Evolutionary conservation across 2,329 filamentous ascomycete species (phyloP).

Genomic region (Diaporthe humulicola): DNA sequence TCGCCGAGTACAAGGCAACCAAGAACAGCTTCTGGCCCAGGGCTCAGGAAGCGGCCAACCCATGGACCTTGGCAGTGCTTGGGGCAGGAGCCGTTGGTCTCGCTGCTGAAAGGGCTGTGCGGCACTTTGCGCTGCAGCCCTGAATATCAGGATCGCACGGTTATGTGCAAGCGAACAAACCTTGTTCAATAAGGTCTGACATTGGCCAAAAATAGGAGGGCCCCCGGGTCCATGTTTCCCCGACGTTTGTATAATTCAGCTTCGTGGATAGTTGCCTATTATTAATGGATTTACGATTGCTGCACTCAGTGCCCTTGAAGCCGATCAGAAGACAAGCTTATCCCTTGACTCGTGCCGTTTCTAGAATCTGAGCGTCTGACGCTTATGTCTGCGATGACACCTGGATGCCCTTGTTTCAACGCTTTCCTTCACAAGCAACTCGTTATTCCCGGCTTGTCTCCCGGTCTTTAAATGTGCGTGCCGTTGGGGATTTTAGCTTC

Average conservation of each 20-base stretch:
- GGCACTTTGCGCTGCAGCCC: slow-evolving; percentile 26
- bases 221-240: neutral
- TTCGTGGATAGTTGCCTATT: slow-evolving; percentile 1
- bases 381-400: neutral
- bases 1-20: slow-evolving; percentile 63
- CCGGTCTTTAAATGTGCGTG: neutral
- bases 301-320: neutral
- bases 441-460: slow-evolving; percentile 24
- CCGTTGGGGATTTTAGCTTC: neutral
- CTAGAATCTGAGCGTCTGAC: slow-evolving; percentile 19
- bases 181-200: neutral
- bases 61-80: slow-evolving; percentile 68
- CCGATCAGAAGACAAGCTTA: slow-evolving; percentile 15
- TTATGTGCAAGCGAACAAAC: neutral
- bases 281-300: slow-evolving; percentile 22
- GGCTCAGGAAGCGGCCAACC: slow-evolving; percentile 62
- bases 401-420: slow-evolving; percentile 7
- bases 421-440: neutral
- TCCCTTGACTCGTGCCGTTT: slow-evolving; percentile 25
- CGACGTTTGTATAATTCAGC: slow-evolving; percentile 5
- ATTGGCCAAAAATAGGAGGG: neutral
- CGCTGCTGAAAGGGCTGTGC: slow-evolving; percentile 54
- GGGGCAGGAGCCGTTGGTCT: slow-evolving; percentile 63
- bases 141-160: neutral
- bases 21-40: slow-evolving; percentile 74